A percentile compares a stretch with the other conserved stretches of the same genome.
These are phyloP conservation scores for Aureobasidium namibiae DNA, from an alignment of 2,329 filamentous ascomycete species.

Conservation along the genomic window DNA sequence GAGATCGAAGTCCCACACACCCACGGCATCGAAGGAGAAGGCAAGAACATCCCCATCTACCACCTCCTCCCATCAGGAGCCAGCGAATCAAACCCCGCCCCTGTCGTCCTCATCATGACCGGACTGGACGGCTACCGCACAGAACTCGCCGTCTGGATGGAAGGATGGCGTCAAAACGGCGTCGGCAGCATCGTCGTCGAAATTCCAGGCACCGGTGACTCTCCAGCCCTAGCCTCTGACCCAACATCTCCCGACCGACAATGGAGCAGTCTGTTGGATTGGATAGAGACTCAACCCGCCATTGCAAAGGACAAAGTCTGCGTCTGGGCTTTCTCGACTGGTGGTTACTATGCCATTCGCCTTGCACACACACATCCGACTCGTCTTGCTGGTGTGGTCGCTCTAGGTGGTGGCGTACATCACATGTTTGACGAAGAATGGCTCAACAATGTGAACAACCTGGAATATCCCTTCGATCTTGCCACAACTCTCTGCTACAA, in stretches of 20 bases:
- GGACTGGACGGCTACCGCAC: slow-evolving; percentile 53
- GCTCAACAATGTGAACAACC: slow-evolving; percentile 46
- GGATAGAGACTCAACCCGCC: slow-evolving; percentile 39
- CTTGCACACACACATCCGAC: slow-evolving; percentile 49
- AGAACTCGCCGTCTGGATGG: slow-evolving; percentile 45
- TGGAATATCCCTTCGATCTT: slow-evolving; percentile 54
- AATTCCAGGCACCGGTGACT: slow-evolving; percentile 52
- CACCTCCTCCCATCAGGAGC: slow-evolving; percentile 50
- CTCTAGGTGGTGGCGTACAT: slow-evolving; percentile 49
- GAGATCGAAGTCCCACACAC: slow-evolving; percentile 56
- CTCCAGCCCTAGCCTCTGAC: slow-evolving; percentile 40
- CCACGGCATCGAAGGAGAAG: slow-evolving; percentile 43
- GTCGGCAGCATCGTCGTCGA: slow-evolving; percentile 46
- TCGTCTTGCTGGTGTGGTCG: slow-evolving; percentile 43
- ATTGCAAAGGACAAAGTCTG: slow-evolving; percentile 43
- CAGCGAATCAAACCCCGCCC: slow-evolving; percentile 35
- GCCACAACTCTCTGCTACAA: slow-evolving; percentile 44
- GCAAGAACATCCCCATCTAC: slow-evolving; percentile 53
- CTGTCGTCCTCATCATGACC: slow-evolving; percentile 48
- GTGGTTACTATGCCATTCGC: slow-evolving; percentile 51
- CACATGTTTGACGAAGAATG: slow-evolving; percentile 50
- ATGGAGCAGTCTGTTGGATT: slow-evolving; percentile 47
- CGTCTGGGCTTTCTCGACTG: slow-evolving; percentile 51
- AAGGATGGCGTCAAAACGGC: slow-evolving; percentile 41
- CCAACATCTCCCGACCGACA: slow-evolving; percentile 44